phyloP scores from a whole-genome alignment of 2,329 filamentous ascomycete species.

The Phyllachora maydis region DNA sequence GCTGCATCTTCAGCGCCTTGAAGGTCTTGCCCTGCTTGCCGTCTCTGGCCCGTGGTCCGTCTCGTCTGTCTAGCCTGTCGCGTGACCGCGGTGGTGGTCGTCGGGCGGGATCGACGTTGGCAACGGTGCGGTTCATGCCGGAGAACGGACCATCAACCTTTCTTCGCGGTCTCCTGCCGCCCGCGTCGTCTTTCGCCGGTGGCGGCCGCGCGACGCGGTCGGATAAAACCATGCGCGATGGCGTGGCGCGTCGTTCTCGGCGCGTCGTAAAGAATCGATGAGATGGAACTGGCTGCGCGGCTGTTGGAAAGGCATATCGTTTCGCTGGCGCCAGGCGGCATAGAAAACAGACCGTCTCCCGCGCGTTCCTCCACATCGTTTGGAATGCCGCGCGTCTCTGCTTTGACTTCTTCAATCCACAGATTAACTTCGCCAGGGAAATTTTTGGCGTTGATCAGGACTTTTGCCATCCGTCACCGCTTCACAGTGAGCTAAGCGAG shows the following conservation, averaged over 20 bases:
- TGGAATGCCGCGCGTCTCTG: slow-evolving; percentile 1
- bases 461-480: too few species aligned
- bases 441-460: too few species aligned
- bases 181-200: slow-evolving; percentile 10
- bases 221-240: slow-evolving; percentile 38
- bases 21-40: slow-evolving; percentile 30
- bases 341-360: slow-evolving; percentile 3
- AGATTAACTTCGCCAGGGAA: too few species aligned
- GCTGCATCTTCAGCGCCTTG: slow-evolving; percentile 91
- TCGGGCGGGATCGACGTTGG: slow-evolving; percentile 13
- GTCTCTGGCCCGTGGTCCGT: slow-evolving; percentile 6
- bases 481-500: too few species aligned
- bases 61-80: slow-evolving; percentile 5
- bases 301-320: background rate
- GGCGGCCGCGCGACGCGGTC: slow-evolving; percentile 24
- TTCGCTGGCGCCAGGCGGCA: background rate
- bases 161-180: slow-evolving; percentile 15
- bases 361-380: slow-evolving; percentile 1
- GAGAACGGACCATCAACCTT: slow-evolving; percentile 27
- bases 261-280: slow-evolving; percentile 15
- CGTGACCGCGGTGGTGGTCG: slow-evolving; percentile 3
- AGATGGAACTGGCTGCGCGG: slow-evolving; percentile 11
- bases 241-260: slow-evolving; percentile 14
- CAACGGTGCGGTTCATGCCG: slow-evolving; percentile 32
- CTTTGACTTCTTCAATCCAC: slow-evolving; percentile 5